A percentile compares a stretch with the other conserved stretches of the same genome.
Evolutionary conservation across 257 asterid species (phyloP).

Genomic region (Eucommia ulmoides): DNA sequence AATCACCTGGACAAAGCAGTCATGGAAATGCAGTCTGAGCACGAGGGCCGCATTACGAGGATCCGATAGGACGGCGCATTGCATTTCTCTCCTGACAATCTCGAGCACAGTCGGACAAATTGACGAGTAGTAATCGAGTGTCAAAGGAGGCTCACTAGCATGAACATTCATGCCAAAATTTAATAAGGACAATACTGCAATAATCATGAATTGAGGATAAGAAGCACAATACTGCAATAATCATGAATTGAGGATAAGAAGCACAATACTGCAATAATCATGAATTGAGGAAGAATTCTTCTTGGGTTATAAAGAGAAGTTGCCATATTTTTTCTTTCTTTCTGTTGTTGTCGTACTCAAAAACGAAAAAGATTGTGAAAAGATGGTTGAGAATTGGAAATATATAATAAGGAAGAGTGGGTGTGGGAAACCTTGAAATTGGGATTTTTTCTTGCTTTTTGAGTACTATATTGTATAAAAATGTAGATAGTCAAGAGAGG

Average conservation of each 20-base stretch:
- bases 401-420: constrained; percentile 25
- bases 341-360: constrained; percentile 1
- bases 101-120: constrained; percentile 58
- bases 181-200: constrained; percentile 15
- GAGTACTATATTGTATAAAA: constrained; percentile 20
- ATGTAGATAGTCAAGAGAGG: constrained; percentile 66
- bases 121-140: constrained; percentile 57
- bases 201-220: constrained; percentile 21
- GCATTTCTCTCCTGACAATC: constrained; percentile 68
- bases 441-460: constrained; percentile 7
- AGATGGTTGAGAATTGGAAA: constrained; percentile 21
- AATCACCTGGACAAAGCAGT: constrained; percentile 77
- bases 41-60: constrained; percentile 87
- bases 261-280: no score
- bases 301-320: no score
- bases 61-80: constrained; percentile 76
- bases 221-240: constrained; percentile 17
- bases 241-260: constrained; percentile 19
- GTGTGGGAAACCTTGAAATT: no score
- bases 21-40: constrained; percentile 66
- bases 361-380: constrained; percentile 7
- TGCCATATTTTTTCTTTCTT: constrained; percentile 19
- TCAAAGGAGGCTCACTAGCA: constrained; percentile 55
- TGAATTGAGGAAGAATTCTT: no score
- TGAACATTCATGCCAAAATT: constrained; percentile 6